These are phyloP conservation scores for Aspergillus bombycis DNA, from an alignment of 2,329 filamentous ascomycete genomes.

Conservation along the genomic window DNA sequence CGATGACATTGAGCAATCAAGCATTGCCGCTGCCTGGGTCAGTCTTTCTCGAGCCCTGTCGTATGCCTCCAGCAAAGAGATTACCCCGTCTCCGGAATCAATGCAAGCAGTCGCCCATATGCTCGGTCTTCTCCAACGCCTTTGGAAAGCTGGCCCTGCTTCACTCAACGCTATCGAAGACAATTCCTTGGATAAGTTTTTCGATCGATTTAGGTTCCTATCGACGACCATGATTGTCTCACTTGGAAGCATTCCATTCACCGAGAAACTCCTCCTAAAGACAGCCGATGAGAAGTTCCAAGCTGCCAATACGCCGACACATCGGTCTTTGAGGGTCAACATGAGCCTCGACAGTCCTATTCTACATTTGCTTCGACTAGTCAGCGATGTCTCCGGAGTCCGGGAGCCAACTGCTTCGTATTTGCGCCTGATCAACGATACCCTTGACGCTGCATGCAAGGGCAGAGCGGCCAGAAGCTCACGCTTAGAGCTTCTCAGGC, in stretches of 20 bases:
- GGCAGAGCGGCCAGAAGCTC: constrained; percentile 38
- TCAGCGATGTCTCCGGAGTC: constrained; percentile 28
- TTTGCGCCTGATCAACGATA: constrained; percentile 30
- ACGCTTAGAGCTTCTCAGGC: constrained; percentile 42
- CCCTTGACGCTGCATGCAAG: constrained; percentile 39
- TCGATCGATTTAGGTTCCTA: constrained; percentile 55
- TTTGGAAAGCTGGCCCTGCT: constrained; percentile 65
- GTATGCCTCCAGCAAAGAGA: constrained; percentile 74
- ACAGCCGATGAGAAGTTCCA: constrained; percentile 61
- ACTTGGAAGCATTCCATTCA: constrained; percentile 55
- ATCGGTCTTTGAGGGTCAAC: constrained; percentile 30
- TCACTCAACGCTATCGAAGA: constrained; percentile 37
- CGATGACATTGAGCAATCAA: constrained; percentile 43
- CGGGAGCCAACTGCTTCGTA: constrained; percentile 30
- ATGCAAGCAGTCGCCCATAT: constrained; percentile 76
- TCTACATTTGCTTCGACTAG: constrained; percentile 42
- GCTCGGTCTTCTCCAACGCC: constrained; percentile 67
- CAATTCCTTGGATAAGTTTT: constrained; percentile 42
- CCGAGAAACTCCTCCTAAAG: constrained; percentile 52
- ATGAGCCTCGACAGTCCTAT: constrained; percentile 40
- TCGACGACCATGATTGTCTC: constrained; percentile 54
- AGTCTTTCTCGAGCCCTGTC: constrained; percentile 65
- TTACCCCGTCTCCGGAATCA: constrained; percentile 83
- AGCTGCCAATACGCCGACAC: constrained; percentile 42
- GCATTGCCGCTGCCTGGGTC: constrained; percentile 62